Evolutionary conservation across 78 protist genomes (phyloP).

Genomic region (Dictyostelium intermedium): DNA sequence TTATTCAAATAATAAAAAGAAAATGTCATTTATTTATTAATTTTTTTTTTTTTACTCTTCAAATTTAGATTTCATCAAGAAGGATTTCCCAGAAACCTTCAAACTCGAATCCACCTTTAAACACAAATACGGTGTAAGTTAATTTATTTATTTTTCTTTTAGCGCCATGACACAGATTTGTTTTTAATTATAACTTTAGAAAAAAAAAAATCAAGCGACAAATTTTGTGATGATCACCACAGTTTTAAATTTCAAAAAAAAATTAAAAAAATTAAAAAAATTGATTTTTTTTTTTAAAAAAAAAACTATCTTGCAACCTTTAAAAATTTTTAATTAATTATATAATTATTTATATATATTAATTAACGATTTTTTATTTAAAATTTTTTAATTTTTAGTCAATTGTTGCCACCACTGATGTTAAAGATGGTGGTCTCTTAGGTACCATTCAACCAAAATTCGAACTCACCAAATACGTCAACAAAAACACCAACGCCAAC

Average conservation of each 20-base stretch:
- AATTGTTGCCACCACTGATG: slow-evolving; percentile 4
- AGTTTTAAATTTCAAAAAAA: too few relatives aligned
- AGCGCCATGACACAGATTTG: too few relatives aligned
- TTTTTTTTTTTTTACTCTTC: background rate
- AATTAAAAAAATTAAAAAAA: too few relatives aligned
- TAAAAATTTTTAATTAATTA: too few relatives aligned
- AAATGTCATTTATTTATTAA: too few relatives aligned
- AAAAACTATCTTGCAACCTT: background rate
- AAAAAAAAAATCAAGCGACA: too few relatives aligned
- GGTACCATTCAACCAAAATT: slow-evolving; percentile 56
- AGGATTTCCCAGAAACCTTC: slow-evolving; percentile 58
- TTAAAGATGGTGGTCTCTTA: background rate
- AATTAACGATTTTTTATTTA: background rate
- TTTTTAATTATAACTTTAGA: too few relatives aligned
- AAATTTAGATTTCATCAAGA: slow-evolving; percentile 58
- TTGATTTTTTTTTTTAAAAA: too few relatives aligned
- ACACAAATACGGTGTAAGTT: slow-evolving; percentile 17
- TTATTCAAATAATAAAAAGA: background rate
- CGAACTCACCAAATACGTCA: background rate
- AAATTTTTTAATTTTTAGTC: background rate
- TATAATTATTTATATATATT: too few relatives aligned
- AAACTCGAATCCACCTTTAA: slow-evolving; percentile 29
- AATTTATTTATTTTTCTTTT: background rate
- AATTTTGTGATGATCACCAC: too few relatives aligned
- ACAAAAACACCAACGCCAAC: background rate